phyloP scores from a whole-genome alignment of 164 flowering plant genomes.

The Cinnamomum micranthum region DNA sequence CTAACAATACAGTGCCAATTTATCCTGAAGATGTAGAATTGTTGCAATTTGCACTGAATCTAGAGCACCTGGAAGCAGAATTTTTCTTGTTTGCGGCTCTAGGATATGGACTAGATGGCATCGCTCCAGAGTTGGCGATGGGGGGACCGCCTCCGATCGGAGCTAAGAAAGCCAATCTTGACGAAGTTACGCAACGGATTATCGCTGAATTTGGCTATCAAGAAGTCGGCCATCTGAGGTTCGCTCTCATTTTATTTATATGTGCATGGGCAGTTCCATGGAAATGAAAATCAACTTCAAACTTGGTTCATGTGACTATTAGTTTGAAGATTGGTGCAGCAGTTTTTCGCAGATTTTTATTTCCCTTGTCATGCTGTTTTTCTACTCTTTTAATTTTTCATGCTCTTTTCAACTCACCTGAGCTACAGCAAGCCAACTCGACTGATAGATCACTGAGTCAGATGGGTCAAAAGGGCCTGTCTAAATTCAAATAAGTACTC shows the following conservation, averaged over 20 bases:
- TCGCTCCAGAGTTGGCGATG: slow-evolving; percentile 27
- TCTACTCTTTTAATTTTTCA: not conserved
- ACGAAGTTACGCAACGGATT: slow-evolving; percentile 17
- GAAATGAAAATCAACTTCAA: not conserved
- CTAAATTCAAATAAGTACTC: no score
- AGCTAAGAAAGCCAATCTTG: slow-evolving; percentile 41
- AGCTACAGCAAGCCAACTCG: slow-evolving; percentile 12
- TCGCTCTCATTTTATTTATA: not conserved
- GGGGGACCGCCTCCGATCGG: slow-evolving; percentile 52
- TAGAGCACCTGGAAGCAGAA: slow-evolving; percentile 44
- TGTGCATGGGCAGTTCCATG: not conserved
- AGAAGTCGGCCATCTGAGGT: slow-evolving; percentile 61
- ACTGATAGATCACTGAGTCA: slow-evolving; percentile 20
- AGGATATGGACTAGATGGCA: slow-evolving; percentile 43
- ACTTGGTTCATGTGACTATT: no score
- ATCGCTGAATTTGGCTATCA: slow-evolving; percentile 38
- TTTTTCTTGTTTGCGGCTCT: slow-evolving; percentile 40
- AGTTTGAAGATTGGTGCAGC: no score
- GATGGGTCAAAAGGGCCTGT: slow-evolving; percentile 4
- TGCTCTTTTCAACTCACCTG: slow-evolving; percentile 18
- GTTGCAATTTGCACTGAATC: slow-evolving; percentile 38
- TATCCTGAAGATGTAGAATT: slow-evolving; percentile 22
- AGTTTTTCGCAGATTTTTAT: not conserved
- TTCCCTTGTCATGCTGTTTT: not conserved
- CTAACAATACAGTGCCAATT: not conserved